These are phyloP conservation scores for Suhomyces bokatorum DNA, from an alignment of 1,139 yeast genomes.

Conservation along the genomic window DNA sequence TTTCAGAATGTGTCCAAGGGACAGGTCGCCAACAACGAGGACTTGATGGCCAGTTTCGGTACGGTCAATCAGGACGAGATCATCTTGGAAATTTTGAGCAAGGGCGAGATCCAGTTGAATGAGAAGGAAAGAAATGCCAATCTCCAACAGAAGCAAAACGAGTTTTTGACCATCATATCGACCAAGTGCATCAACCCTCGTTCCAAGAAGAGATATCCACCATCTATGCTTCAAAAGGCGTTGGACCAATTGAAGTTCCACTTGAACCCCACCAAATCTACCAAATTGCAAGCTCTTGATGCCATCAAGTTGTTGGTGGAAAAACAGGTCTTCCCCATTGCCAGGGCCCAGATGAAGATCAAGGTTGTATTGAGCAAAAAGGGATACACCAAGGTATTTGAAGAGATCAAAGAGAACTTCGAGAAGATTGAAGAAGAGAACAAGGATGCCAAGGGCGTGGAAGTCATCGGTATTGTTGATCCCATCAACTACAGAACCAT, in stretches of 20 bases:
- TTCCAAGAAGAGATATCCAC: slow-evolving; percentile 88
- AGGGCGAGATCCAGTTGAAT: slow-evolving; percentile 92
- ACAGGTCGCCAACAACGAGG: slow-evolving; percentile 88
- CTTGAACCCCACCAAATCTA: slow-evolving; percentile 72
- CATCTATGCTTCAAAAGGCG: slow-evolving; percentile 89
- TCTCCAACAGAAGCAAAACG: slow-evolving; percentile 74
- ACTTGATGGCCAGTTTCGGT: slow-evolving; percentile 70
- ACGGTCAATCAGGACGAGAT: slow-evolving; percentile 73
- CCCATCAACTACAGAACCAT: slow-evolving; percentile 81
- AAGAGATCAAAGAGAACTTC: slow-evolving; percentile 49
- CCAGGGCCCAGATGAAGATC: slow-evolving; percentile 91
- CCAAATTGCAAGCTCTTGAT: slow-evolving; percentile 88
- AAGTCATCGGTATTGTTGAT: slow-evolving; percentile 73
- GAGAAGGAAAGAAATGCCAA: slow-evolving; percentile 88
- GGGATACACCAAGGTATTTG: slow-evolving; percentile 47
- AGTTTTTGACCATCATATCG: slow-evolving; percentile 78
- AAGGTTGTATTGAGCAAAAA: slow-evolving; percentile 55
- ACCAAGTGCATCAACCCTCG: slow-evolving; percentile 91
- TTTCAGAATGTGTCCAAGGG: slow-evolving; percentile 94
- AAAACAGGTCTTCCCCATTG: slow-evolving; percentile 85
- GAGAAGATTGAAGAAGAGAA: slow-evolving; percentile 58
- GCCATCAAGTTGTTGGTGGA: slow-evolving; percentile 79
- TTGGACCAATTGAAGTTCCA: slow-evolving; percentile 79
- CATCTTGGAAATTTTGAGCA: slow-evolving; percentile 74
- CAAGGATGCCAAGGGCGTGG: slow-evolving; percentile 51